These are phyloP conservation scores for Gracilaria gracilis DNA, from an alignment of 23 red algal genomes.

Conservation along the genomic window DNA sequence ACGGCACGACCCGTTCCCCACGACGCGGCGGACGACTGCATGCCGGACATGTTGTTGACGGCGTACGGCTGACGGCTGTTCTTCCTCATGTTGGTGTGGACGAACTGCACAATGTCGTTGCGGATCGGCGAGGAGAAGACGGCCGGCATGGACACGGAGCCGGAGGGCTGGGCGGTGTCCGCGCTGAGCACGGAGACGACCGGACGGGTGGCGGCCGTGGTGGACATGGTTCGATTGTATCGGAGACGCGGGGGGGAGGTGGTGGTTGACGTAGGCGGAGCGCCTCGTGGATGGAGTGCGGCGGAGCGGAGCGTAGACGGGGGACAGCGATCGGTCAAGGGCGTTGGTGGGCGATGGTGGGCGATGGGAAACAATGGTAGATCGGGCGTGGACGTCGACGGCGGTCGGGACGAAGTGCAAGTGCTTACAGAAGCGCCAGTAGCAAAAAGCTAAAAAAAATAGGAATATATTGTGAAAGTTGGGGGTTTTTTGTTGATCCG, in stretches of 20 bases:
- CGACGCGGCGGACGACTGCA: conserved; percentile 95
- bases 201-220: conserved; percentile 59
- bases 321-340: background rate
- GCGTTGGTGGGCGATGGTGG: background rate
- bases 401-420: background rate
- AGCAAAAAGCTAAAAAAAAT: no score
- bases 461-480: no score
- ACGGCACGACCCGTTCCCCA: conserved; percentile 99
- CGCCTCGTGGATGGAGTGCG: no score
- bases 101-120: conserved; percentile 90
- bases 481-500: no score
- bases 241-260: background rate
- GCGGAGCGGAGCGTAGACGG: no score
- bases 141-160: conserved; percentile 75
- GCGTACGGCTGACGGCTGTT: conserved; percentile 97
- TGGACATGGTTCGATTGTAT: conserved; percentile 4
- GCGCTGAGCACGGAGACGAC: conserved; percentile 76
- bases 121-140: conserved; percentile 96
- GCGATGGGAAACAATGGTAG: background rate
- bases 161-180: conserved; percentile 70
- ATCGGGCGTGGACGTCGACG: background rate
- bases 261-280: background rate
- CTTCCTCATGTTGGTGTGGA: conserved; percentile 94
- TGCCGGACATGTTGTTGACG: conserved; percentile 86
- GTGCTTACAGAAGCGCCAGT: no score